These are phyloP conservation scores for Nicotiana rustica DNA, from an alignment of 305 asterid genomes.

Conservation along the genomic window DNA sequence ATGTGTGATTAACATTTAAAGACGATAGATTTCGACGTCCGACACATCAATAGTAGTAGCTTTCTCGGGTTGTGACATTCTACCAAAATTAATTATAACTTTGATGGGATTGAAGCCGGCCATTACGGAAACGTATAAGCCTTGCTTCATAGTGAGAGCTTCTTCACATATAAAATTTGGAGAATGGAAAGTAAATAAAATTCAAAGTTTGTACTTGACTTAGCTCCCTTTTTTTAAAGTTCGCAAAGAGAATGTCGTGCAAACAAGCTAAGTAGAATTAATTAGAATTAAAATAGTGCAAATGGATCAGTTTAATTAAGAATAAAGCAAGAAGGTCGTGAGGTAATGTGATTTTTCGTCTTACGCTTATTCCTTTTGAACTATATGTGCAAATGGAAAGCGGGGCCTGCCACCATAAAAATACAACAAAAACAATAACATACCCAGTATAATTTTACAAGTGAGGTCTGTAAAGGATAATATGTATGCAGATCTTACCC, in stretches of 20 bases:
- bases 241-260: neutral
- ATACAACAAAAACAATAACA: too few species aligned
- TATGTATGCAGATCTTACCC: too few species aligned
- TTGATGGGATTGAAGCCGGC: conserved; percentile 14
- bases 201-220: neutral
- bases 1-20: neutral
- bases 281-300: neutral
- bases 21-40: neutral
- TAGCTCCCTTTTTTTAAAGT: neutral
- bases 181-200: neutral
- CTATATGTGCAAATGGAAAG: neutral
- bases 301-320: neutral
- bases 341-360: neutral
- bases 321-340: neutral
- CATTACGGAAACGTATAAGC: neutral
- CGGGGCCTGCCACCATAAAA: too few species aligned
- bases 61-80: conserved; percentile 34
- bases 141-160: neutral
- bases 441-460: too few species aligned
- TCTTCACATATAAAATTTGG: neutral
- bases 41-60: conserved; percentile 30
- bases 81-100: conserved; percentile 30
- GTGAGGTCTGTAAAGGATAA: too few species aligned
- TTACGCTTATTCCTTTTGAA: neutral
- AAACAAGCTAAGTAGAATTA: neutral